These are phyloP conservation scores for Fragaria ananassa DNA, from an alignment of 306 rosid species.

Conservation along the genomic window DNA sequence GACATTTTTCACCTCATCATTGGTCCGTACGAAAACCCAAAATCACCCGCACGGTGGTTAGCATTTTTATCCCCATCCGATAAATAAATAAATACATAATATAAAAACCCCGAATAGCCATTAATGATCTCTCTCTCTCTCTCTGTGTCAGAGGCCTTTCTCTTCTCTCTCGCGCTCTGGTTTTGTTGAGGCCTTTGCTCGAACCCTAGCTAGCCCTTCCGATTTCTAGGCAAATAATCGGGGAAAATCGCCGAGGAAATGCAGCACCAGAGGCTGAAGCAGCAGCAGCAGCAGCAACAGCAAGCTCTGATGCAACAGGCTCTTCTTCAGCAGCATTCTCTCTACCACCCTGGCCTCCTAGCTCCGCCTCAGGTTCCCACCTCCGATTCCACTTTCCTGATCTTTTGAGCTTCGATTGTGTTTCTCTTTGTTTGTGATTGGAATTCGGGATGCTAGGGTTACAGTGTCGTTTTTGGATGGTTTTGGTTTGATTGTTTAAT, in stretches of 20 bases:
- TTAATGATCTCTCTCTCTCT: background rate
- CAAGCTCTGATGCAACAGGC: constrained; percentile 99
- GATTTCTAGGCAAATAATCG: constrained; percentile 29
- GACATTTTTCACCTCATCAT: background rate
- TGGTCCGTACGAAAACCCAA: background rate
- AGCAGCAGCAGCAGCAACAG: constrained; percentile 73
- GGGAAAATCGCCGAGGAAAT: constrained; percentile 46
- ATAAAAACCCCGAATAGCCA: constrained; percentile 3
- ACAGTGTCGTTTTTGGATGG: background rate
- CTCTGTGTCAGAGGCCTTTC: background rate
- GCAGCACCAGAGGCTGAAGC: constrained; percentile 98
- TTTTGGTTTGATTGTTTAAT: background rate
- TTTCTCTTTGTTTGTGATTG: background rate
- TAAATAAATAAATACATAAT: background rate
- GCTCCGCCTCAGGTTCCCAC: constrained; percentile 92
- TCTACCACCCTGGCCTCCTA: constrained; percentile 89
- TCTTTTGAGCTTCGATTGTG: background rate
- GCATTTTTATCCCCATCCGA: background rate
- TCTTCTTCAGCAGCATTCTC: constrained; percentile 90
- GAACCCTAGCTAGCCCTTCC: constrained; percentile 80
- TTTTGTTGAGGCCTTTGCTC: constrained; percentile 32
- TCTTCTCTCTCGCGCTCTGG: background rate
- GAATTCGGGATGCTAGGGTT: constrained; percentile 23
- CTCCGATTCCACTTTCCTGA: background rate
- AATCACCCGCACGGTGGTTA: background rate